Conservation (phyloP, 371 early-diverging fungal genomes). For the Batkoa obscura region DNA sequence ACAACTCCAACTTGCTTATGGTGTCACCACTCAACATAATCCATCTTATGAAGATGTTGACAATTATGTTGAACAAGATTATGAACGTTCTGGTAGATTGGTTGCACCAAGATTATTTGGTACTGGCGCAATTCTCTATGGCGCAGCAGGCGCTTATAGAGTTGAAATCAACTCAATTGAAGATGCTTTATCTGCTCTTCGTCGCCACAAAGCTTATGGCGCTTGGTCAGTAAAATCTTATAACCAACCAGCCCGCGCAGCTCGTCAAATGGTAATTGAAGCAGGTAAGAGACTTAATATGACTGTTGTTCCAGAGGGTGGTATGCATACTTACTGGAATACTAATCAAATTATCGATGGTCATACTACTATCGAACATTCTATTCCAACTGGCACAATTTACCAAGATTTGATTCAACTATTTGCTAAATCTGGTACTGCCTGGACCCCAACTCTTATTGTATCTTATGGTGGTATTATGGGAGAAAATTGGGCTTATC, state of each 20-base stretch:
- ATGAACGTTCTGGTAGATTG: neutral
- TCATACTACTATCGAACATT: neutral
- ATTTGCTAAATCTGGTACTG: neutral
- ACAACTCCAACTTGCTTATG: neutral
- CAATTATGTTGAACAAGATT: neutral
- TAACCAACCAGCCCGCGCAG: neutral
- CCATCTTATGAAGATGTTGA: neutral
- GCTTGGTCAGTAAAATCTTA: neutral
- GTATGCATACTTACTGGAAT: neutral
- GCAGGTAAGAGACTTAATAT: neutral
- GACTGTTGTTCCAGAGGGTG: neutral
- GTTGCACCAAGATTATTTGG: neutral
- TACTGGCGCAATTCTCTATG: neutral
- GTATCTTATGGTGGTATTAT: neutral
- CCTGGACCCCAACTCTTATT: neutral
- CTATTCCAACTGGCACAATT: neutral
- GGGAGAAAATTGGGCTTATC: neutral
- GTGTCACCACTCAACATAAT: neutral
- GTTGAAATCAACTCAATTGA: neutral
- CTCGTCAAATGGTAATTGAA: neutral
- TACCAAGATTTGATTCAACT: neutral
- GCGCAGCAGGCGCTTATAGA: neutral
- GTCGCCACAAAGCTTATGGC: neutral
- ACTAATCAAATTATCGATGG: slow-evolving; percentile 1
- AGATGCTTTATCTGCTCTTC: neutral